Conservation (phyloP, 208 protist genomes). For the Angomonas ambiguus region DNA sequence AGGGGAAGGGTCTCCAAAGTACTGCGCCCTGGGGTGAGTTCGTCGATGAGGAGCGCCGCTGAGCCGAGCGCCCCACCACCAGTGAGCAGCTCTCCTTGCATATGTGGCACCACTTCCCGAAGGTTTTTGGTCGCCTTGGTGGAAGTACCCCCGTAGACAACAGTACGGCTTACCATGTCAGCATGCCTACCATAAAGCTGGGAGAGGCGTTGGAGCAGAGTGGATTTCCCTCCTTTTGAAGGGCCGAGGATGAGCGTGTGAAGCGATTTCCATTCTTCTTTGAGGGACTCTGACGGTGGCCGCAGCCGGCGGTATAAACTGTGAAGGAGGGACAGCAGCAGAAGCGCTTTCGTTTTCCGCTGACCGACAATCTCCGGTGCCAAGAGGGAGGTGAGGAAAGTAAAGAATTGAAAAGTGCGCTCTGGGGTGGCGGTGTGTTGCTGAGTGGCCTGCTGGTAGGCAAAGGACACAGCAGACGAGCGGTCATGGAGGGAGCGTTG, state of each 20-base stretch:
- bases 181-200: constrained; percentile 21
- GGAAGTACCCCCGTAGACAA: constrained; percentile 8
- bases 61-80: not conserved
- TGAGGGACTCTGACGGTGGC: constrained; percentile 3
- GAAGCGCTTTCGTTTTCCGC: constrained; percentile 24
- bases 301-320: constrained; percentile 30
- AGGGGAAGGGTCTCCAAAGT: not conserved
- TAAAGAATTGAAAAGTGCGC: not conserved
- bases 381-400: constrained; percentile 2
- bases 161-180: constrained; percentile 18
- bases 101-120: not conserved
- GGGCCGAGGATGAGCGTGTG: constrained; percentile 33
- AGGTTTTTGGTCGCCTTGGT: not conserved
- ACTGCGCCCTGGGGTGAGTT: not conserved
- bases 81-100: not conserved
- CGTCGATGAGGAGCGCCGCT: not conserved
- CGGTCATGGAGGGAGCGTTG: not conserved
- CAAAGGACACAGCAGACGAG: not conserved
- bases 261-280: constrained; percentile 17
- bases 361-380: constrained; percentile 33
- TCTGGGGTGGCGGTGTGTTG: not conserved
- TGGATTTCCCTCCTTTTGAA: constrained; percentile 27
- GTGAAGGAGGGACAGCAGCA: constrained; percentile 29
- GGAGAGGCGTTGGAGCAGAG: constrained; percentile 21
- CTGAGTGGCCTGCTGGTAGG: not conserved